Conservation (phyloP, 2,329 filamentous ascomycete species). For the Falciphora oryzae region DNA sequence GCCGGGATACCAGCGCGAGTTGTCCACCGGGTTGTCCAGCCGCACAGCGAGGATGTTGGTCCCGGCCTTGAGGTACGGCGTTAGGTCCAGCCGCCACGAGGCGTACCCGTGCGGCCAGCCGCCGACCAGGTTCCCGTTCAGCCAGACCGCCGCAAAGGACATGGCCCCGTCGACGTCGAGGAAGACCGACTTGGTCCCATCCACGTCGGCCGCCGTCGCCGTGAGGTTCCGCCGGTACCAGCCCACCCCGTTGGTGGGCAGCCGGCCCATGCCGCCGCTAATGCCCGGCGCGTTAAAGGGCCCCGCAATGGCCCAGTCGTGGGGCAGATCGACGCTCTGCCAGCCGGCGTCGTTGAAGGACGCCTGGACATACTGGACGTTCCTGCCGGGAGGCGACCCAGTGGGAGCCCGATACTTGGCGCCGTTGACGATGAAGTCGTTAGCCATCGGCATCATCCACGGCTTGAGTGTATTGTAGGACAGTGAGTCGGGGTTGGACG, state of each 20-base stretch:
- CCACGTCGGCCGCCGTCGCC: conserved; percentile 20
- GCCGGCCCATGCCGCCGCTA: conserved; percentile 31
- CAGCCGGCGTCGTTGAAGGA: conserved; percentile 32
- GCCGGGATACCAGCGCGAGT: conserved; percentile 50
- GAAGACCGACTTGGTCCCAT: conserved; percentile 32
- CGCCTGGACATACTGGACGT: background rate
- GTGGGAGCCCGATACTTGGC: conserved; percentile 6
- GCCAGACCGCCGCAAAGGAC: conserved; percentile 43
- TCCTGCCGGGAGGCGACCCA: conserved; percentile 10
- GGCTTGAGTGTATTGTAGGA: conserved; percentile 25
- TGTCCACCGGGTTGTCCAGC: conserved; percentile 40
- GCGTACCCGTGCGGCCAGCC: conserved; percentile 46
- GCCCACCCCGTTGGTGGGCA: conserved; percentile 45
- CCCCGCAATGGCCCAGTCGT: conserved; percentile 43
- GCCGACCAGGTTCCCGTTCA: conserved; percentile 42
- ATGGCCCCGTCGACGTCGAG: conserved; percentile 45
- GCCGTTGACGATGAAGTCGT: conserved; percentile 12
- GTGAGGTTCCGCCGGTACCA: conserved; percentile 42
- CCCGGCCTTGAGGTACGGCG: conserved; percentile 31
- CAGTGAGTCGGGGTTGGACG: conserved; percentile 26
- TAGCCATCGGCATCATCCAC: conserved; percentile 16
- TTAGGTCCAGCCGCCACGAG: conserved; percentile 45
- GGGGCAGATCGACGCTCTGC: conserved; percentile 31
- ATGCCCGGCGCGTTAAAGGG: conserved; percentile 35
- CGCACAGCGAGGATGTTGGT: conserved; percentile 42